phyloP scores from a whole-genome alignment of 2,329 filamentous ascomycete genomes.

The Curvularia verruculosa region DNA sequence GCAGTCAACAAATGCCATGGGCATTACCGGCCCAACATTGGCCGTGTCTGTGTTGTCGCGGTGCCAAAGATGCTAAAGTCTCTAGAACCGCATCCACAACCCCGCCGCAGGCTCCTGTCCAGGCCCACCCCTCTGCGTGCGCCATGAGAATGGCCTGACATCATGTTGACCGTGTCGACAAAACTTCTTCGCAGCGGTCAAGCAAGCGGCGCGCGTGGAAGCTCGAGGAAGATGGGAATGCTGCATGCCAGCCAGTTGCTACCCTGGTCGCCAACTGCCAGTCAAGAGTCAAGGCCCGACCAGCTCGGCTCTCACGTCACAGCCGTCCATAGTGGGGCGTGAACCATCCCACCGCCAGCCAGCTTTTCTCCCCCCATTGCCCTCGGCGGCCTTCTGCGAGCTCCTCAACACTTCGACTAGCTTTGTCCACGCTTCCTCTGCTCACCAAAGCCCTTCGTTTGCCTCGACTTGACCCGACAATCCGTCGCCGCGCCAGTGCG shows the following conservation, averaged over 20 bases:
- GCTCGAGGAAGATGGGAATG: slow-evolving; percentile 20
- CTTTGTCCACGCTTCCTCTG: not conserved
- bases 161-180: slow-evolving; percentile 24
- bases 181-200: slow-evolving; percentile 15
- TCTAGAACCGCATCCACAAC: slow-evolving; percentile 6
- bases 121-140: slow-evolving; percentile 11
- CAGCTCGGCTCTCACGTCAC: slow-evolving; percentile 18
- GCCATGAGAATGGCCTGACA: slow-evolving; percentile 24
- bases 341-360: slow-evolving; percentile 20
- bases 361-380: slow-evolving; percentile 24
- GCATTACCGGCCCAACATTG: slow-evolving; percentile 6
- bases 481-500: slow-evolving; percentile 7
- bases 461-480: not conserved
- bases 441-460: not conserved
- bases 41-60: not conserved
- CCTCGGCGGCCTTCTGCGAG: slow-evolving; percentile 8
- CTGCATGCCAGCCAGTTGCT: slow-evolving; percentile 16
- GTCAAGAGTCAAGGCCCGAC: slow-evolving; percentile 5
- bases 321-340: slow-evolving; percentile 19
- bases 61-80: not conserved
- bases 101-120: slow-evolving; percentile 7
- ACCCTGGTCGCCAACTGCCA: slow-evolving; percentile 11
- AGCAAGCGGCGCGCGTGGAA: slow-evolving; percentile 16
- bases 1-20: slow-evolving; percentile 2
- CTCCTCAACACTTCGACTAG: slow-evolving; percentile 5